A percentile compares a stretch with the other conserved stretches of the same genome.
These are phyloP conservation scores for Ogataea pini DNA, from an alignment of 805 yeast genomes.

Conservation along the genomic window DNA sequence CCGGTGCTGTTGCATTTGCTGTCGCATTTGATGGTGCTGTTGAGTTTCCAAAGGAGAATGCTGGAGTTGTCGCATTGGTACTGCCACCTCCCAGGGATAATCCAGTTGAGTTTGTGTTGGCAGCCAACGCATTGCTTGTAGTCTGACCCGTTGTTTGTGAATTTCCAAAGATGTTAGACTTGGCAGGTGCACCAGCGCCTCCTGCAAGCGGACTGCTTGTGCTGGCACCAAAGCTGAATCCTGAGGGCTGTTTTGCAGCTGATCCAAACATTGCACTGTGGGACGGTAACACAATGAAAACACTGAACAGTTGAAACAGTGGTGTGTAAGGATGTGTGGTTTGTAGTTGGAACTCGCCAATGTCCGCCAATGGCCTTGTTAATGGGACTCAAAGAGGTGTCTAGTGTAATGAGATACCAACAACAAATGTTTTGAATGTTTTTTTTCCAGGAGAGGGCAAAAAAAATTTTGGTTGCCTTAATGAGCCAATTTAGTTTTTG, in stretches of 20 bases:
- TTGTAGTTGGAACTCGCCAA: not conserved
- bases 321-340: not conserved
- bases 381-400: not conserved
- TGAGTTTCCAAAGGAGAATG: constrained; percentile 17
- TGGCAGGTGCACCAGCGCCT: constrained; percentile 9
- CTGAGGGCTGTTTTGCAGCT: constrained; percentile 22
- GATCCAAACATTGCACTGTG: constrained; percentile 27
- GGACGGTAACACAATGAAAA: not conserved
- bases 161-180: constrained; percentile 30
- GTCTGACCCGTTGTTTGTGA: constrained; percentile 27
- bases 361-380: not conserved
- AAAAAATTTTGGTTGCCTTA: not conserved
- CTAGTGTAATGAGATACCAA: not conserved
- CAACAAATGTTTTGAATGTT: not conserved
- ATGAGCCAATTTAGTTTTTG: not conserved
- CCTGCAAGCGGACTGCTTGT: constrained; percentile 5
- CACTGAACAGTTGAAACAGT: not conserved
- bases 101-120: constrained; percentile 28
- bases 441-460: not conserved
- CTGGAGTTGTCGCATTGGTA: constrained; percentile 10
- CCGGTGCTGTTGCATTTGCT: not conserved
- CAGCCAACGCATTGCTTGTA: constrained; percentile 18
- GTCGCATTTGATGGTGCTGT: constrained; percentile 13
- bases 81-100: constrained; percentile 18
- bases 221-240: constrained; percentile 27